phyloP scores from a whole-genome alignment of 1,284 basidiomycete genomes.

The Ustilago crameri region DNA sequence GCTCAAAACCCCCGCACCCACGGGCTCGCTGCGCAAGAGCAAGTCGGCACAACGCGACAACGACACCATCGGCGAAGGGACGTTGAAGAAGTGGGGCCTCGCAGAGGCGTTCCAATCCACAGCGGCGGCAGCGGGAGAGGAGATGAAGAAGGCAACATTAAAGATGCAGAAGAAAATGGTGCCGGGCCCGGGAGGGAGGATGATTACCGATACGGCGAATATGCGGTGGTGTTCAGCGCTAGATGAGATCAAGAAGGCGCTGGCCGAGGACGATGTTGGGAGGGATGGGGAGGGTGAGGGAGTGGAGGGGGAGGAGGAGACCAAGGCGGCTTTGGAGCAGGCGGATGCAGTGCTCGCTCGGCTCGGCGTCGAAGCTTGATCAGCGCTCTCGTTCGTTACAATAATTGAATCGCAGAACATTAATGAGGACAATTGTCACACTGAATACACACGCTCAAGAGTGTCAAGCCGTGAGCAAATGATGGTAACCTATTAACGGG shows the following conservation, averaged over 20 bases:
- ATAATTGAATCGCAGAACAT: no score
- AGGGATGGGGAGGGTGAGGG: constrained; percentile 6
- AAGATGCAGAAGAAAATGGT: constrained; percentile 54
- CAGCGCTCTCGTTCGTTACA: no score
- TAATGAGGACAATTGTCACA: no score
- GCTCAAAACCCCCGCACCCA: constrained; percentile 3
- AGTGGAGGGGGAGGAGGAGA: constrained; percentile 19
- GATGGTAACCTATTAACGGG: background rate
- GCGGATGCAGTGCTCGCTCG: constrained; percentile 29
- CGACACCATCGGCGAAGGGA: constrained; percentile 25
- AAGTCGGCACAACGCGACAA: constrained; percentile 11
- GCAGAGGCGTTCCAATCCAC: constrained; percentile 38
- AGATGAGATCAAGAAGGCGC: constrained; percentile 59
- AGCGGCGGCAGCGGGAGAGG: constrained; percentile 2
- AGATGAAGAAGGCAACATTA: constrained; percentile 5
- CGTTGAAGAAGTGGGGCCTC: constrained; percentile 40
- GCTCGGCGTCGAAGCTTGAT: constrained; percentile 30
- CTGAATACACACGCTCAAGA: background rate
- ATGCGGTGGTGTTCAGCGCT: constrained; percentile 57
- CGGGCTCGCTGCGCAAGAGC: constrained; percentile 24
- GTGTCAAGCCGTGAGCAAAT: background rate
- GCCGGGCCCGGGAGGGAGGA: constrained; percentile 51
- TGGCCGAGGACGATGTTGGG: constrained; percentile 21
- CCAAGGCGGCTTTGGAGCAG: constrained; percentile 13
- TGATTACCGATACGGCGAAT: constrained; percentile 62